These are phyloP conservation scores for Neonectria coccinea DNA, from an alignment of 2,329 filamentous ascomycete genomes.

Conservation along the genomic window DNA sequence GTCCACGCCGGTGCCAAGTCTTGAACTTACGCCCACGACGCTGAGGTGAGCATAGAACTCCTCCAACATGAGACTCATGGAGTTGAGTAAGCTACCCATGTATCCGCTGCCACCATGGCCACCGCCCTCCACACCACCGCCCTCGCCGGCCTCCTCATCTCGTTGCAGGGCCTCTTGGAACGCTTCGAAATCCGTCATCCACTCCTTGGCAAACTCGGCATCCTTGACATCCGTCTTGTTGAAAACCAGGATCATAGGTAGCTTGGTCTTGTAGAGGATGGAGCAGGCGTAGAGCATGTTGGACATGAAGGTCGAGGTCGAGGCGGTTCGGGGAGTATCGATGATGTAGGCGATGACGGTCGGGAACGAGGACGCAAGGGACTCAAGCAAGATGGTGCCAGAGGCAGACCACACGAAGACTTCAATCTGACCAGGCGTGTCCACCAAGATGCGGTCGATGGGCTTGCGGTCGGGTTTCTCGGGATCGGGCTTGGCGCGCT, in stretches of 20 bases:
- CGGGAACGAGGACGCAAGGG: conserved; percentile 91
- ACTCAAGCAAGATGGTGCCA: conserved; percentile 92
- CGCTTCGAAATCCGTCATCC: conserved; percentile 99
- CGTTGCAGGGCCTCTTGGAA: conserved; percentile 87
- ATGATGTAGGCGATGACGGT: conserved; percentile 98
- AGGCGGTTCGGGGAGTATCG: conserved; percentile 92
- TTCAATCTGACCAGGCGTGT: conserved; percentile 98
- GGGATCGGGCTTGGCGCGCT: conserved; percentile 77
- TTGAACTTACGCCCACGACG: conserved; percentile 92
- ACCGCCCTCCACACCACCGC: conserved; percentile 77
- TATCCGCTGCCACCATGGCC: conserved; percentile 86
- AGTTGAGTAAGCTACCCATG: conserved; percentile 95
- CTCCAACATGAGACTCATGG: conserved; percentile 96
- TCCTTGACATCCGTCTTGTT: conserved; percentile 99
- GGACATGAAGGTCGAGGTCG: conserved; percentile 98
- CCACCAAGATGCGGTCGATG: conserved; percentile 88
- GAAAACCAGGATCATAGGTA: conserved; percentile 99
- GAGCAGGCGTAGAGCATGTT: conserved; percentile 99
- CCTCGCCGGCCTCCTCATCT: conserved; percentile 83
- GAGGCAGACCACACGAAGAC: conserved; percentile 99
- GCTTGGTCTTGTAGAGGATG: conserved; percentile 97
- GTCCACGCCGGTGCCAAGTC: conserved; percentile 90
- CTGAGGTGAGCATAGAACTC: conserved; percentile 96
- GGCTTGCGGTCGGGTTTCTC: conserved; percentile 70
- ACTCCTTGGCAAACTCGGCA: conserved; percentile 91